Base-by-base conservation (phyloP, 345 rosid species). In the Bretschneidera sinensis region DNA sequence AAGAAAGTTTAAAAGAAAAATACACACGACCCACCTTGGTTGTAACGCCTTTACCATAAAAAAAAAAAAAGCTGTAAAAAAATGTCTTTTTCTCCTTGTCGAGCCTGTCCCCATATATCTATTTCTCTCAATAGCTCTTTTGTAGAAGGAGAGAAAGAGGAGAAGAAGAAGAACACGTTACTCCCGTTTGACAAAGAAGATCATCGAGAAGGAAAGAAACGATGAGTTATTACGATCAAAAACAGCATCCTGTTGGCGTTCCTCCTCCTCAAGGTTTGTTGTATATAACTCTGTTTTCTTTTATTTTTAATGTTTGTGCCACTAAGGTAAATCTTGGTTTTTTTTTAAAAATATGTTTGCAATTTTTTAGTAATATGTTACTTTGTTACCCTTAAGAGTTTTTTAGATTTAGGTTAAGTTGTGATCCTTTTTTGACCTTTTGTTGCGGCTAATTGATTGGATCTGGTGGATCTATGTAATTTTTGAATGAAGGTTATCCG, bases 181-280 rank as follows among this genome's bases (percentile, higher is more conserved):
- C 8, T 28, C 33, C 33, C 8, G 33, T 28, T 28, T 28, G 10
- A 39, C 15, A 39, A 39, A 13, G 2, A 39, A 39, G 45, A 39
- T 39, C 45, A 13, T 14, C 45, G 16, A 39, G 45, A 1, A 39
- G 45, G 2, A n/a, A 39, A 39, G 1, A 17, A 21, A 66, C 48
- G 31, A 91, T 91, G 98, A 86, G 92, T 68, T 85, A 91, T 64
- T 88, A 91, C 83, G 83, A 84, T 69, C 96, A 86, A 67, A 88
- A 82, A 5, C 91, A 83, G 60, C 88, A 85, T 20, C 98, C 98
- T 17, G 92, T 91, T 0, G 96, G 98, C 13, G 95, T 80, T 53
- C 98, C 98, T 59, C 98, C 96, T 64, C 86, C 90, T 62, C 98
- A 91, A 86, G 97, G 96, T 91, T 15, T 19, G 10, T 28, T 35